A percentile compares a stretch with the other conserved stretches of the same genome.
Evolutionary conservation across 495 filamentous ascomycete genomes (phyloP).

Genomic region (Aspergillus wentii): DNA sequence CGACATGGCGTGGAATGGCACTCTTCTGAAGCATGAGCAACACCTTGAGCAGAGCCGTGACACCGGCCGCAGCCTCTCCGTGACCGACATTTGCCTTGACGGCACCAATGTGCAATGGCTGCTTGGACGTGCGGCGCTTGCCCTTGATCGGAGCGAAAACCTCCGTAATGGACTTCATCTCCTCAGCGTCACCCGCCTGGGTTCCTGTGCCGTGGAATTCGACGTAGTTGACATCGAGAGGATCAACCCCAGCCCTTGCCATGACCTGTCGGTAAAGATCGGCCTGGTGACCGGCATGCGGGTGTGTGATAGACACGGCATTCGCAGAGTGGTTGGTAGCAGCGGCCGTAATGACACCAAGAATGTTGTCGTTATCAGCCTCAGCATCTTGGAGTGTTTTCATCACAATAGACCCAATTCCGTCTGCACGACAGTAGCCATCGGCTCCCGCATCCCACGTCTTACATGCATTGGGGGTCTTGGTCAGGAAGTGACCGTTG

Average conservation of each 20-base stretch:
- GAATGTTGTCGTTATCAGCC: constrained; percentile 42
- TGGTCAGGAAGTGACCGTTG: constrained; percentile 66
- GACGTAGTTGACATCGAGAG: constrained; percentile 45
- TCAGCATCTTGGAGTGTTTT: constrained; percentile 44
- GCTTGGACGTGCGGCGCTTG: constrained; percentile 2
- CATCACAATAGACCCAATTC: constrained; percentile 35
- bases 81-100: constrained; percentile 41
- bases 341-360: constrained; percentile 31
- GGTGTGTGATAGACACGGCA: constrained; percentile 42
- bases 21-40: constrained; percentile 27
- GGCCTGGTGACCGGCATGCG: constrained; percentile 44
- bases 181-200: constrained; percentile 32
- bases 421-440: constrained; percentile 63
- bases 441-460: constrained; percentile 65
- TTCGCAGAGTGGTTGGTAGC: constrained; percentile 41
- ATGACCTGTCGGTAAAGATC: constrained; percentile 40
- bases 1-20: constrained; percentile 30
- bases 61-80: constrained; percentile 30
- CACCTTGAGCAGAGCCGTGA: constrained; percentile 27
- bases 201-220: constrained; percentile 48
- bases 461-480: constrained; percentile 58
- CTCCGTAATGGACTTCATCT: constrained; percentile 23
- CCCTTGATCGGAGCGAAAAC: constrained; percentile 16
- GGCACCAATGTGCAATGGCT: constrained; percentile 21
- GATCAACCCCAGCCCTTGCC: constrained; percentile 37